These are phyloP conservation scores for Phytophthora pistaciae DNA, from an alignment of 352 stramenopile species.

Conservation along the genomic window DNA sequence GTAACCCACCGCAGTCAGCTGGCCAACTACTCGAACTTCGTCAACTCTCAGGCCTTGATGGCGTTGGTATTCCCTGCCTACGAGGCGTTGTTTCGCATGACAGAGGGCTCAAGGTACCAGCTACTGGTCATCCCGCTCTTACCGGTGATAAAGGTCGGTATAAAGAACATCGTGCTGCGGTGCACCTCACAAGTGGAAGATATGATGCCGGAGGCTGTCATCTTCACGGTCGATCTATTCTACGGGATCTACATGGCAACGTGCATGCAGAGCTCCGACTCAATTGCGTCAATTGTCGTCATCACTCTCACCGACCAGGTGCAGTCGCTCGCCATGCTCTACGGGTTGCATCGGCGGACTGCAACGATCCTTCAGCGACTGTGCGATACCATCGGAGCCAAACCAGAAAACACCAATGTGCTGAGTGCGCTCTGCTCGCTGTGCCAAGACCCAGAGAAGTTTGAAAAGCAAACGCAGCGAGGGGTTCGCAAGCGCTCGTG, in stretches of 20 bases:
- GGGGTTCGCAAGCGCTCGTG: not conserved
- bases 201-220: slow-evolving; percentile 21
- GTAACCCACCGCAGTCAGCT: not conserved
- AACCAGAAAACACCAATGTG: not conserved
- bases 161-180: slow-evolving; percentile 18
- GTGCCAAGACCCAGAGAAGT: slow-evolving; percentile 8
- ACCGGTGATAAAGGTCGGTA: slow-evolving; percentile 3
- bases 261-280: slow-evolving; percentile 23
- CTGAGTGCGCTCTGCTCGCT: not conserved
- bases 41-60: slow-evolving; percentile 8
- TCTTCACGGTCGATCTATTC: slow-evolving; percentile 34
- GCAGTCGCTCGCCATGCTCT: slow-evolving; percentile 11
- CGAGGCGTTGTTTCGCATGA: slow-evolving; percentile 15
- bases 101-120: slow-evolving; percentile 10
- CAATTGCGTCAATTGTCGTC: not conserved
- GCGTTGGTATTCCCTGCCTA: slow-evolving; percentile 16
- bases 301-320: slow-evolving; percentile 19
- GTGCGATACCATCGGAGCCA: not conserved
- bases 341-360: slow-evolving; percentile 15
- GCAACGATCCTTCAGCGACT: not conserved
- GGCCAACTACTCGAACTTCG: slow-evolving; percentile 8
- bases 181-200: slow-evolving; percentile 20
- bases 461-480: not conserved
- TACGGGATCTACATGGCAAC: slow-evolving; percentile 29
- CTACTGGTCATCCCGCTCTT: slow-evolving; percentile 18